Percentiles rank a stretch among this genome's conserved stretches.
phyloP scores from a whole-genome alignment of 2,329 filamentous ascomycete species.

The Nemania abortiva region DNA sequence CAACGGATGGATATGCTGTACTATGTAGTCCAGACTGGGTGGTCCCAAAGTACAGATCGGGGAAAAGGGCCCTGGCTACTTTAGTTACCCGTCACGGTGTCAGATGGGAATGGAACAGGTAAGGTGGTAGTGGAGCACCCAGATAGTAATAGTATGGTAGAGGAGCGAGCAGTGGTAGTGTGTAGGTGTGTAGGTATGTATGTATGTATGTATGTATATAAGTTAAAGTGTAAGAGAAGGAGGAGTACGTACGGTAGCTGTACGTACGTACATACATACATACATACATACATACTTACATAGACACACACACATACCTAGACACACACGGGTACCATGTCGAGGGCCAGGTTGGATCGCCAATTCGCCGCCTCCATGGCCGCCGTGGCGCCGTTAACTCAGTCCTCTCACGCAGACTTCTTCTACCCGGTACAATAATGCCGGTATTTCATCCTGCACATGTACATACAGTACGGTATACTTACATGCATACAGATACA shows the following conservation, averaged over 20 bases:
- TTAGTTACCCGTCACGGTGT: constrained; percentile 32
- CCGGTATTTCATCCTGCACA: constrained; percentile 17
- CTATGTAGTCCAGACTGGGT: constrained; percentile 18
- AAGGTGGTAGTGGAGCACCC: constrained; percentile 3
- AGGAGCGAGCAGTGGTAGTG: background rate
- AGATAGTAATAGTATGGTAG: background rate
- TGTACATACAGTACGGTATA: constrained; percentile 8
- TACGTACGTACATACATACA: background rate
- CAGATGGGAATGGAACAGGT: constrained; percentile 22
- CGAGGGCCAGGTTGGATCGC: constrained; percentile 33
- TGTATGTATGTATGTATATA: too few relatives aligned
- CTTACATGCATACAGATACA: background rate
- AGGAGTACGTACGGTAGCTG: background rate
- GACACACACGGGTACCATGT: too few relatives aligned
- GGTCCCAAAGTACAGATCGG: constrained; percentile 32
- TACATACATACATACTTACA: background rate
- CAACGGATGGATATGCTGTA: constrained; percentile 36
- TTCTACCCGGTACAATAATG: constrained; percentile 24
- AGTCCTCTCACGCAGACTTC: constrained; percentile 14
- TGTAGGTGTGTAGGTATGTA: background rate
- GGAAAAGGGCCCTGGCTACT: constrained; percentile 32
- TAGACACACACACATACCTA: too few relatives aligned
- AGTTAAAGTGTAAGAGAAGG: background rate
- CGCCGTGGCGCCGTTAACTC: constrained; percentile 37
- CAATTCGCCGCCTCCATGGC: constrained; percentile 34